phyloP scores from a whole-genome alignment of 192 early-diverging fungal genomes.

The Coemansia reversa region DNA sequence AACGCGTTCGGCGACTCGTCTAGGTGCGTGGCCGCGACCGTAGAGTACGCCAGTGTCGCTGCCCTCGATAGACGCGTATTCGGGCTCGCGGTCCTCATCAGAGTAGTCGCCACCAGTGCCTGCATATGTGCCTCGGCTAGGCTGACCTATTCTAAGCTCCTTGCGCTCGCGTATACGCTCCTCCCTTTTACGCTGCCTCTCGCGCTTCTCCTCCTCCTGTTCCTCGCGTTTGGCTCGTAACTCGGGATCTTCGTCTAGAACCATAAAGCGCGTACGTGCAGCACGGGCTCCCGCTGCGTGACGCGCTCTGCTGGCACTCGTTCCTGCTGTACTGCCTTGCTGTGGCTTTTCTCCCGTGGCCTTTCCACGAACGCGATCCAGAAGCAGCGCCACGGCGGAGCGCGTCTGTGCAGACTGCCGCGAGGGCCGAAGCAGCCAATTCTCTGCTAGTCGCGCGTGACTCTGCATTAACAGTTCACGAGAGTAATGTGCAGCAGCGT shows the following conservation, averaged over 20 bases:
- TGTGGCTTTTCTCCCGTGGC: background rate
- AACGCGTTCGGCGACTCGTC: constrained; percentile 12
- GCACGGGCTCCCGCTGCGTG: constrained; percentile 10
- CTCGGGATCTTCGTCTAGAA: constrained; percentile 46
- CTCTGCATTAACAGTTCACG: constrained; percentile 36
- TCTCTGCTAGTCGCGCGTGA: constrained; percentile 41
- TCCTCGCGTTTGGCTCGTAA: constrained; percentile 35
- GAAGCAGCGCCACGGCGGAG: constrained; percentile 17
- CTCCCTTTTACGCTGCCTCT: constrained; percentile 45
- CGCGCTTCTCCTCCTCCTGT: constrained; percentile 41
- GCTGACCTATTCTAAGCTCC: constrained; percentile 29
- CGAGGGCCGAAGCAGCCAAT: constrained; percentile 36
- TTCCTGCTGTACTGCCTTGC: background rate
- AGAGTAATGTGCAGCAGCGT: constrained; percentile 31
- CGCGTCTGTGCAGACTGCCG: constrained; percentile 28
- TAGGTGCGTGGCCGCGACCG: constrained; percentile 9
- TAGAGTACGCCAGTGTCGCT: background rate
- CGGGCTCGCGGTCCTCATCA: constrained; percentile 23
- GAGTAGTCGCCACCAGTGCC: constrained; percentile 27
- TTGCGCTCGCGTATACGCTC: constrained; percentile 39
- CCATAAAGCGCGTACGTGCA: constrained; percentile 40
- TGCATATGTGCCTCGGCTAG: constrained; percentile 10
- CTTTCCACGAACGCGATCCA: constrained; percentile 12
- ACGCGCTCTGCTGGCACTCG: constrained; percentile 5
- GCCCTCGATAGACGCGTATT: constrained; percentile 13